A percentile compares a stretch with the other conserved stretches of the same genome.
Evolutionary conservation across 2,329 filamentous ascomycete genomes (phyloP).

Genomic region (Botrytis byssoidea): DNA sequence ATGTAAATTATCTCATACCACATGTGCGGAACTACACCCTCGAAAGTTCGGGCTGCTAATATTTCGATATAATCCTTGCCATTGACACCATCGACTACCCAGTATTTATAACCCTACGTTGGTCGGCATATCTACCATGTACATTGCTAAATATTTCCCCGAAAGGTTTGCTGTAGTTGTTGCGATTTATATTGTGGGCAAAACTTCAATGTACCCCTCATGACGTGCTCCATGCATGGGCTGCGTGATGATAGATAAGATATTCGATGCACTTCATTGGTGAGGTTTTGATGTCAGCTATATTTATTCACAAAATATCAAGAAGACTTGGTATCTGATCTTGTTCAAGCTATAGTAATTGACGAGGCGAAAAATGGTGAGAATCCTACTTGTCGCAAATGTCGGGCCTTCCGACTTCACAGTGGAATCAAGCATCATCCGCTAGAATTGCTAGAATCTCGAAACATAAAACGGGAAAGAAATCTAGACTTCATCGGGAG

Average conservation of each 20-base stretch:
- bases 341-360: background rate
- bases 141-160: background rate
- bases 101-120: background rate
- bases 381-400: background rate
- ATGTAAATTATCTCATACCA: background rate
- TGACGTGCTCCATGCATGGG: constrained; percentile 18
- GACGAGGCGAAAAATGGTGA: background rate
- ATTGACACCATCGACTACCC: constrained; percentile 21
- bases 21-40: background rate
- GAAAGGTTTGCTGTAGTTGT: no score
- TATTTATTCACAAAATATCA: background rate
- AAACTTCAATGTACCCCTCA: constrained; percentile 20
- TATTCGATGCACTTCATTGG: constrained; percentile 4
- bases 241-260: constrained; percentile 22
- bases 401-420: background rate
- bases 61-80: constrained; percentile 22
- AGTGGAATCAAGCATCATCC: background rate
- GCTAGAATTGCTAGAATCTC: background rate
- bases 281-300: background rate
- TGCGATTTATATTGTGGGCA: background rate
- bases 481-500: background rate
- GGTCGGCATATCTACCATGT: background rate
- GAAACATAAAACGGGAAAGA: background rate
- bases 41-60: background rate
- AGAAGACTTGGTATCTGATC: background rate